Evolutionary conservation across 805 yeast species (phyloP).

Genomic region (Candida nonsorbophila): DNA sequence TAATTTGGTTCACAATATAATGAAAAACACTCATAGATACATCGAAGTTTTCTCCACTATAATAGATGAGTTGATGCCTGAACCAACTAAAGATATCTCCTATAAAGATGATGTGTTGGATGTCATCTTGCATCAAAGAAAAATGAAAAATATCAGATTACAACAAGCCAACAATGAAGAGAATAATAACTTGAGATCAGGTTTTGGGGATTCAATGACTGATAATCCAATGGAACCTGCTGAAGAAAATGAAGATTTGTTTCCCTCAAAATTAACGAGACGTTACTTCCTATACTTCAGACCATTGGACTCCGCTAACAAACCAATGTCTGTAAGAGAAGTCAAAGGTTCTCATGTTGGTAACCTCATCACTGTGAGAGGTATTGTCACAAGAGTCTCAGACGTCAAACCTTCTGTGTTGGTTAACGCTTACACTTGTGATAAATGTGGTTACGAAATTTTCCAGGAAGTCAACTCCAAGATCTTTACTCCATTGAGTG

Average conservation of each 20-base stretch:
- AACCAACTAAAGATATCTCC: constrained; percentile 73
- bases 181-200: constrained; percentile 36
- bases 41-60: constrained; percentile 69
- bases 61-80: constrained; percentile 80
- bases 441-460: constrained; percentile 92
- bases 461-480: constrained; percentile 90
- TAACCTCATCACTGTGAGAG: constrained; percentile 81
- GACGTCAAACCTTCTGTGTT: constrained; percentile 91
- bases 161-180: constrained; percentile 66
- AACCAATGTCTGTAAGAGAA: constrained; percentile 83
- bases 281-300: constrained; percentile 83
- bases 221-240: constrained; percentile 7
- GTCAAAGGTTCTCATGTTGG: constrained; percentile 83
- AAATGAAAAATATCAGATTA: constrained; percentile 70
- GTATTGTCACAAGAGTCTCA: constrained; percentile 90
- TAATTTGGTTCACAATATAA: constrained; percentile 50
- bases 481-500: constrained; percentile 80
- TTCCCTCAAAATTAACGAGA: constrained; percentile 83
- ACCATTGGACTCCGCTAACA: constrained; percentile 54
- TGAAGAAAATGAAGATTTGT: constrained; percentile 42
- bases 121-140: constrained; percentile 86
- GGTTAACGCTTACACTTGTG: constrained; percentile 96
- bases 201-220: constrained; percentile 16
- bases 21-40: constrained; percentile 73
- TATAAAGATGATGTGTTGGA: constrained; percentile 89